Evolutionary conservation across 2,329 filamentous ascomycete species (phyloP).

Genomic region (Microdochium nivale): DNA sequence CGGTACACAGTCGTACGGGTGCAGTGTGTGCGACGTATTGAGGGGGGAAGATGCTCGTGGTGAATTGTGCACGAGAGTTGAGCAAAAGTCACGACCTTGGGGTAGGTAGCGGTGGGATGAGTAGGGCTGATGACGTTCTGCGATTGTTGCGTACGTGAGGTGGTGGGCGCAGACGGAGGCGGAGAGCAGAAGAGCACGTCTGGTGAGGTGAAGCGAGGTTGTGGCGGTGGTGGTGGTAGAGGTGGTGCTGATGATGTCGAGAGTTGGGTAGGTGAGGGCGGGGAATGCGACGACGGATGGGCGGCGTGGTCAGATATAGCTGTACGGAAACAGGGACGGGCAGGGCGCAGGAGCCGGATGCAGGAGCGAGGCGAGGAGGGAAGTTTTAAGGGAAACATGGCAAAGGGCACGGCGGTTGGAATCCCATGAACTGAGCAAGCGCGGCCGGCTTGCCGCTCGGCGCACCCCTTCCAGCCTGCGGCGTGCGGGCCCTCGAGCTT

Average conservation of each 20-base stretch:
- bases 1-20: background rate
- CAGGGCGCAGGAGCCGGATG: background rate
- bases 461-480: background rate
- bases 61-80: background rate
- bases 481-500: background rate
- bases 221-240: background rate
- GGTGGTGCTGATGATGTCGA: background rate
- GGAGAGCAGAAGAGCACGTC: no score
- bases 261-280: background rate
- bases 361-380: background rate
- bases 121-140: no score
- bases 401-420: background rate
- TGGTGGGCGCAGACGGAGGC: background rate
- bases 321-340: background rate
- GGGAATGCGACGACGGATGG: background rate
- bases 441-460: background rate
- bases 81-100: background rate
- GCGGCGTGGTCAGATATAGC: background rate
- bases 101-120: no score
- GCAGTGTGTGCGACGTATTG: background rate
- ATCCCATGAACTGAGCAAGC: background rate
- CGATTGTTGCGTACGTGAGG: background rate
- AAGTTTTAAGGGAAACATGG: conserved; percentile 1
- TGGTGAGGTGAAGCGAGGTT: background rate
- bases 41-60: background rate